Evolutionary conservation across 176 grass and related monocot species (phyloP).

Genomic region (Oryza glaberrima): DNA sequence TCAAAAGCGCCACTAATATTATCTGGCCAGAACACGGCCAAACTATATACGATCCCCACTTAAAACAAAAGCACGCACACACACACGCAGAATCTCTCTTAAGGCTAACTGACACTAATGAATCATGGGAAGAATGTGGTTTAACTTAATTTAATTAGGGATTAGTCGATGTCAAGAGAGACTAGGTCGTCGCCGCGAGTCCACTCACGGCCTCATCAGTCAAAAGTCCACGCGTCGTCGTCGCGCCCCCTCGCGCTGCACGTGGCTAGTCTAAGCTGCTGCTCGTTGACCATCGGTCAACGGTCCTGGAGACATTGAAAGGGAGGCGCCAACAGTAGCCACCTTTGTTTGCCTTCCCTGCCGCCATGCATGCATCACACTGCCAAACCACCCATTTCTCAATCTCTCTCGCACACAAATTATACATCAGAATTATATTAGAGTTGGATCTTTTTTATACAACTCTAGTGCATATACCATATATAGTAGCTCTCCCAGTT

Average conservation of each 20-base stretch:
- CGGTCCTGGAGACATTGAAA: neutral
- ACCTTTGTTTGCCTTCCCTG: neutral
- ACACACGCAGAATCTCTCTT: neutral
- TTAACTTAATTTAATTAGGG: neutral
- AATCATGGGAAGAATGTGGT: constrained; percentile 40
- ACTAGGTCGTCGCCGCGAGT: constrained; percentile 10
- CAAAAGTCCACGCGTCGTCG: constrained; percentile 30
- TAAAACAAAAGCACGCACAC: neutral
- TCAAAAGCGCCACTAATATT: constrained; percentile 13
- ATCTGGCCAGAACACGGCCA: constrained; percentile 10
- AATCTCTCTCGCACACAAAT: no score
- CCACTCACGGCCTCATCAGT: constrained; percentile 17
- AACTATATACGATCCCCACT: neutral
- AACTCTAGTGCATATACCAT: no score
- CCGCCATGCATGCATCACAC: neutral
- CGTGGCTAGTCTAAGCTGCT: neutral
- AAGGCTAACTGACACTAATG: no score
- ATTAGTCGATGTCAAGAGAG: neutral
- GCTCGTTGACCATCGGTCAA: constrained; percentile 21
- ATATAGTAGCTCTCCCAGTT: no score
- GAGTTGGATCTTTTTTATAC: no score
- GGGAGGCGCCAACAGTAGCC: neutral
- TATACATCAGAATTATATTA: no score
- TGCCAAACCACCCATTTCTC: neutral
- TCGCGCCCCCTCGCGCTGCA: neutral